phyloP scores from a whole-genome alignment of 148 eudicot genomes.

The Cornus kousa region DNA sequence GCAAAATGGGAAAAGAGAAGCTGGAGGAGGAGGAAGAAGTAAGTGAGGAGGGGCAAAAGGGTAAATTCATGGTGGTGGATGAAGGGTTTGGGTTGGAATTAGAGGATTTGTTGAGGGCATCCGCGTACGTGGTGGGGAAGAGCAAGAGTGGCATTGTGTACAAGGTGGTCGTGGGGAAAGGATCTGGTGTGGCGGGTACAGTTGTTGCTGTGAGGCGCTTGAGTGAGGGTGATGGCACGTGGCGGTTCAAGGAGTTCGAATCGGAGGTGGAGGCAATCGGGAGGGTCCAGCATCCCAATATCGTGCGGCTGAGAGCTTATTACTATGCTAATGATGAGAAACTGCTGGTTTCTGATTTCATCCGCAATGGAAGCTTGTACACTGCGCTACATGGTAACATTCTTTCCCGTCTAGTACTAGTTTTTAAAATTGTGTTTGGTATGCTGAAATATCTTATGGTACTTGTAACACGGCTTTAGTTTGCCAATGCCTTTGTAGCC shows the following conservation, averaged over 20 bases:
- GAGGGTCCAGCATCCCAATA: conserved; percentile 65
- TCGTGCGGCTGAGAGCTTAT: conserved; percentile 83
- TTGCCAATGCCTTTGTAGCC: no score
- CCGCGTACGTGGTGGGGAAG: conserved; percentile 92
- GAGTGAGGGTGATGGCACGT: conserved; percentile 67
- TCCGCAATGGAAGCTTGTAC: conserved; percentile 79
- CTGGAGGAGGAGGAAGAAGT: conserved; percentile 20
- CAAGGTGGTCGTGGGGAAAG: conserved; percentile 70
- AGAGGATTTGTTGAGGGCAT: conserved; percentile 97
- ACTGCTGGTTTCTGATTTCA: conserved; percentile 74
- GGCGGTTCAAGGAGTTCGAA: conserved; percentile 84
- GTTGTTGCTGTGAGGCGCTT: conserved; percentile 82
- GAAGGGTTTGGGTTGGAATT: conserved; percentile 82
- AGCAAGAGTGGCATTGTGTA: conserved; percentile 91
- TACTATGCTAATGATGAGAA: conserved; percentile 91
- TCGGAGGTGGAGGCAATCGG: conserved; percentile 75
- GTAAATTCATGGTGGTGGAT: conserved; percentile 78
- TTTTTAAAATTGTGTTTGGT: not conserved
- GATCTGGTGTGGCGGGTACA: conserved; percentile 34
- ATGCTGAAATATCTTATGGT: no score
- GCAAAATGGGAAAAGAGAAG: conserved; percentile 40
- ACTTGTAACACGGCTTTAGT: no score
- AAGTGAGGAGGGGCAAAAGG: conserved; percentile 72
- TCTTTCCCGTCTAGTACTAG: not conserved
- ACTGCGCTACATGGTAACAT: conserved; percentile 75